phyloP scores from a whole-genome alignment of 2,329 filamentous ascomycete genomes.

The Ascocoryne sarcoides region DNA sequence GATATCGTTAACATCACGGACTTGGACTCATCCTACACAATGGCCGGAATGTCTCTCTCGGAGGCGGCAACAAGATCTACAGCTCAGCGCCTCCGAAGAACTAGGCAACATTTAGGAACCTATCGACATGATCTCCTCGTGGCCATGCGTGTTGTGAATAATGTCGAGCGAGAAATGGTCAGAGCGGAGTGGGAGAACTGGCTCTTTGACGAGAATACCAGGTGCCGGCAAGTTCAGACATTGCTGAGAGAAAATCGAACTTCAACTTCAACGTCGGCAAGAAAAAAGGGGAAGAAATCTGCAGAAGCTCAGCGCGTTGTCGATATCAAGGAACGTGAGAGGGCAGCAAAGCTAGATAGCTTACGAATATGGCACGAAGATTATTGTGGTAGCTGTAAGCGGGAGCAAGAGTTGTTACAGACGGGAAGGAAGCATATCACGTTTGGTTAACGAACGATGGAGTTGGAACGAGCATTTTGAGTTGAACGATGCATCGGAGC shows the following conservation, averaged over 20 bases:
- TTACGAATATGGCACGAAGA: conserved; percentile 47
- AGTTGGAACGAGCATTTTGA: background rate
- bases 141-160: conserved; percentile 82
- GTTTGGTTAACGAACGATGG: conserved; percentile 15
- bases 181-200: conserved; percentile 89
- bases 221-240: conserved; percentile 56
- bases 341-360: conserved; percentile 33
- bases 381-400: conserved; percentile 53
- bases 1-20: conserved; percentile 49
- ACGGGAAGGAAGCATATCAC: conserved; percentile 15
- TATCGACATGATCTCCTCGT: conserved; percentile 89
- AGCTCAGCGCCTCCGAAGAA: conserved; percentile 59
- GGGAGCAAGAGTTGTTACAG: conserved; percentile 25
- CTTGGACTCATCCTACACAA: conserved; percentile 47
- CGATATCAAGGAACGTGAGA: conserved; percentile 15
- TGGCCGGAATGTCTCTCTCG: conserved; percentile 39
- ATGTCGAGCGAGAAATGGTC: conserved; percentile 77
- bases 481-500: background rate
- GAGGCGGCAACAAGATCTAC: conserved; percentile 43
- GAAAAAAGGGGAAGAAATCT: conserved; percentile 20
- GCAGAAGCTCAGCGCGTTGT: conserved; percentile 15
- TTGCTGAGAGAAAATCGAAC: conserved; percentile 33
- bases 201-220: conserved; percentile 68
- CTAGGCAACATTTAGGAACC: conserved; percentile 72
- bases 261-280: conserved; percentile 12